phyloP scores from a whole-genome alignment of 2,329 filamentous ascomycete genomes.

The Microcyclospora tardicrescens region DNA sequence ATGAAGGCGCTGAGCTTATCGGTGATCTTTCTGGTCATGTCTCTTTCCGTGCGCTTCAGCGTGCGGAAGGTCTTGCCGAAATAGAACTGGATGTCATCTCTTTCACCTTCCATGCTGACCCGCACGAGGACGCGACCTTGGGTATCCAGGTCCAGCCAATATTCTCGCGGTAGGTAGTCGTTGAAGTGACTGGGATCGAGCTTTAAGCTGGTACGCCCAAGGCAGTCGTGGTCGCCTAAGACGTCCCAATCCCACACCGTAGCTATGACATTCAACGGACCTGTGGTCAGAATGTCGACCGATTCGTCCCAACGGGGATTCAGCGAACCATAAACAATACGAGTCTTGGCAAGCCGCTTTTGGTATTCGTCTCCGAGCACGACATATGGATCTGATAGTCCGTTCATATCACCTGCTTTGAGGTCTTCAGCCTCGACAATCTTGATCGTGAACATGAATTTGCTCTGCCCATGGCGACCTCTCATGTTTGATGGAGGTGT shows the following conservation, averaged over 20 bases:
- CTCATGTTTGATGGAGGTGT: slow-evolving; percentile 54
- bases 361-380: slow-evolving; percentile 96
- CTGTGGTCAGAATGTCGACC: slow-evolving; percentile 86
- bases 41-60: slow-evolving; percentile 85
- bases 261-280: slow-evolving; percentile 84
- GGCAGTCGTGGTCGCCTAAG: slow-evolving; percentile 92
- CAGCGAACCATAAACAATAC: slow-evolving; percentile 77
- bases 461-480: slow-evolving; percentile 41
- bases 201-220: slow-evolving; percentile 91
- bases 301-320: slow-evolving; percentile 97
- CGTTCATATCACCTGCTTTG: slow-evolving; percentile 94
- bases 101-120: slow-evolving; percentile 96
- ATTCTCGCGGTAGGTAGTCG: slow-evolving; percentile 89
- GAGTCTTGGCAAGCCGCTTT: slow-evolving; percentile 87
- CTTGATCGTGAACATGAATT: slow-evolving; percentile 97
- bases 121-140: slow-evolving; percentile 80
- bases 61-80: slow-evolving; percentile 95
- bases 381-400: slow-evolving; percentile 90
- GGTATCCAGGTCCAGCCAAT: slow-evolving; percentile 94
- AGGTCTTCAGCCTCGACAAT: slow-evolving; percentile 95
- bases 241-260: slow-evolving; percentile 98
- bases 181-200: slow-evolving; percentile 96
- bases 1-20: slow-evolving; percentile 97
- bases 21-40: slow-evolving; percentile 96
- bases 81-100: slow-evolving; percentile 96